phyloP scores from a whole-genome alignment of 306 rosid species.

The Dalbergia cochinchinensis region DNA sequence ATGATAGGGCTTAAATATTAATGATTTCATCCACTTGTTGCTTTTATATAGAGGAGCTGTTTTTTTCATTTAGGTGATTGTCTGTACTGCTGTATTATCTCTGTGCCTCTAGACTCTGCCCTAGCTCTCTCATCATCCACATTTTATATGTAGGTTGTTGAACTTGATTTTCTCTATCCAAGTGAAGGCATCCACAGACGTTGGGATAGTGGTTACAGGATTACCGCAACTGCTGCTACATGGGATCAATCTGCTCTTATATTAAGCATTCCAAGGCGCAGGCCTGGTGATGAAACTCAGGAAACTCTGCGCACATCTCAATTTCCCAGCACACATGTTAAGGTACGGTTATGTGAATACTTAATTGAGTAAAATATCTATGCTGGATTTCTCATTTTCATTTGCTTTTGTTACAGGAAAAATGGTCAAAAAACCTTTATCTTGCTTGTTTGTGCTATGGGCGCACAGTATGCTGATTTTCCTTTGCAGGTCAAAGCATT shows the following conservation, averaged over 20 bases:
- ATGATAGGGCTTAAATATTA: background rate
- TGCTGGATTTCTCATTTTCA: conserved; percentile 4
- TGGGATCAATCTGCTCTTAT: conserved; percentile 97
- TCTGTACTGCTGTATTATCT: background rate
- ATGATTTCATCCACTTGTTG: background rate
- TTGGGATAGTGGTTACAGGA: conserved; percentile 89
- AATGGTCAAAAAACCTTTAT: conserved; percentile 91
- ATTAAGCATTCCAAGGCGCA: conserved; percentile 90
- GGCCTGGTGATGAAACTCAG: conserved; percentile 86
- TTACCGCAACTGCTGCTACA: conserved; percentile 93
- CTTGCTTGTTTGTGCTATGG: conserved; percentile 92
- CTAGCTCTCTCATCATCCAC: conserved; percentile 7
- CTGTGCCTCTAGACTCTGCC: background rate
- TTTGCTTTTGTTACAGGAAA: conserved; percentile 68
- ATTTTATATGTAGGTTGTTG: conserved; percentile 69
- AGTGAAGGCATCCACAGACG: conserved; percentile 97
- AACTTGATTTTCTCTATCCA: conserved; percentile 96
- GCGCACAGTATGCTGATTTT: conserved; percentile 80
- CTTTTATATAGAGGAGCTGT: background rate
- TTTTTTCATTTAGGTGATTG: background rate
- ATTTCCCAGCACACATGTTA: conserved; percentile 97
- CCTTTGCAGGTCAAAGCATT: conserved; percentile 22
- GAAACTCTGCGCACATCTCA: conserved; percentile 91
- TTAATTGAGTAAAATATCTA: background rate
- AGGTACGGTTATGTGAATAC: conserved; percentile 58